Evolutionary conservation across 257 asterid genomes (phyloP).

Genomic region (Nicotiana tomentosiformis): DNA sequence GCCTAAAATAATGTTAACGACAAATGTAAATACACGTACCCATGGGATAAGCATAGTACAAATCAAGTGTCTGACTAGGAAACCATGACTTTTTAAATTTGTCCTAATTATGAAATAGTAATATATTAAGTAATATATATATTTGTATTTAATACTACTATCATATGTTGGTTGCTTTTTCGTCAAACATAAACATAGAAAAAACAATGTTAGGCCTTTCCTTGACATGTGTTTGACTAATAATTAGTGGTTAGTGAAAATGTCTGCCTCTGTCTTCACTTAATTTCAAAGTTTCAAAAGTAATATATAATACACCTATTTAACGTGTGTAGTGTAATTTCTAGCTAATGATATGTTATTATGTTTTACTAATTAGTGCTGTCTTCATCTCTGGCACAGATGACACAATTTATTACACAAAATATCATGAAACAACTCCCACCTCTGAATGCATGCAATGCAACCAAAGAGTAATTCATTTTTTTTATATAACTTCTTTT

Average conservation of each 20-base stretch:
- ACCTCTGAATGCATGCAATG: no score
- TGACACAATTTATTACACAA: neutral
- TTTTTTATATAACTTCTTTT: no score
- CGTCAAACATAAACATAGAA: neutral
- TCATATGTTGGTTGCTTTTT: neutral
- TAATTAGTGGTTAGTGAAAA: neutral
- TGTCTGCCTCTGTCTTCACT: neutral
- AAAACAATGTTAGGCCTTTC: neutral
- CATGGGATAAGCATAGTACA: constrained; percentile 1
- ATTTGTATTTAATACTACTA: neutral
- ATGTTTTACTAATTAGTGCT: neutral
- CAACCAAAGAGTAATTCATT: no score
- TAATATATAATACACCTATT: neutral
- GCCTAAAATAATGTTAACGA: neutral
- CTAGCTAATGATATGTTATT: neutral
- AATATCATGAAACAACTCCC: no score
- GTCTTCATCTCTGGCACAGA: neutral
- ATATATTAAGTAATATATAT: no score
- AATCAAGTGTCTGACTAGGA: constrained; percentile 6
- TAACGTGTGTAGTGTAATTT: neutral
- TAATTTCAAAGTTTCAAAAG: neutral
- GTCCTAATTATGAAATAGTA: neutral
- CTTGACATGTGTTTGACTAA: constrained; percentile 14
- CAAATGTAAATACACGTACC: neutral
- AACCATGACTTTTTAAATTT: neutral